Conservation (phyloP, 495 filamentous ascomycete species). For the Talaromyces nanjingensis region DNA sequence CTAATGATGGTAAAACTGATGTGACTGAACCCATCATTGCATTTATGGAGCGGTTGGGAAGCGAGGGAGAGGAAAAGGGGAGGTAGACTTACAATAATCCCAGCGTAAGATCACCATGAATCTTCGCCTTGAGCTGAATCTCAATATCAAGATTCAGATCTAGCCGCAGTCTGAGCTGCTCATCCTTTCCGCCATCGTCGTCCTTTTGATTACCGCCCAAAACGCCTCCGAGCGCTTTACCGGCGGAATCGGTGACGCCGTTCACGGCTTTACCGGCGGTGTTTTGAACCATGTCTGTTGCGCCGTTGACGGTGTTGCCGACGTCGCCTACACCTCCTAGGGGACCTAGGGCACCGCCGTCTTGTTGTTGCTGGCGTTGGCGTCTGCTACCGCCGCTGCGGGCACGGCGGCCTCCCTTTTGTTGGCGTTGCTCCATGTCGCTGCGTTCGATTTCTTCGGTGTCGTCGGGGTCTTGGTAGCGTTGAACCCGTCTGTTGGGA, state of each 20-base stretch:
- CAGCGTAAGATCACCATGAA: slow-evolving; percentile 83
- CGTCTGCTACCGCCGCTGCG: slow-evolving; percentile 33
- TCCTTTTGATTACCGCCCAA: slow-evolving; percentile 29
- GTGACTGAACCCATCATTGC: background rate
- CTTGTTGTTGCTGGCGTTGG: slow-evolving; percentile 28
- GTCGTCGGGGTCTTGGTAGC: slow-evolving; percentile 26
- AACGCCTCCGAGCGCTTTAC: slow-evolving; percentile 49
- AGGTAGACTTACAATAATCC: slow-evolving; percentile 66
- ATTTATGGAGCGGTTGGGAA: no score
- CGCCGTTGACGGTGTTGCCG: slow-evolving; percentile 25
- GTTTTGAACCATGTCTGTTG: slow-evolving; percentile 51
- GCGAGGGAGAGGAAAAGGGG: no score
- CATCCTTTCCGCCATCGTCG: slow-evolving; percentile 47
- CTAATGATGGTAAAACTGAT: slow-evolving; percentile 4
- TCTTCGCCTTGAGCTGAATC: slow-evolving; percentile 84
- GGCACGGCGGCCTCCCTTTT: slow-evolving; percentile 21
- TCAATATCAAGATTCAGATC: slow-evolving; percentile 87
- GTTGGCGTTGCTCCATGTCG: slow-evolving; percentile 30
- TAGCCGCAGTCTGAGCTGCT: slow-evolving; percentile 69
- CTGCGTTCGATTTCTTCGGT: slow-evolving; percentile 27
- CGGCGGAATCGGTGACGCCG: slow-evolving; percentile 48
- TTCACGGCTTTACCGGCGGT: slow-evolving; percentile 57
- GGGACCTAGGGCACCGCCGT: slow-evolving; percentile 42
- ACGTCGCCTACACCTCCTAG: slow-evolving; percentile 54
- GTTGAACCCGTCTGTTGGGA: slow-evolving; percentile 14